Evolutionary conservation across 192 early-diverging fungal species (phyloP), one percentile per base, ranked within the genome.

Genomic region (Podila verticillata): DNA sequence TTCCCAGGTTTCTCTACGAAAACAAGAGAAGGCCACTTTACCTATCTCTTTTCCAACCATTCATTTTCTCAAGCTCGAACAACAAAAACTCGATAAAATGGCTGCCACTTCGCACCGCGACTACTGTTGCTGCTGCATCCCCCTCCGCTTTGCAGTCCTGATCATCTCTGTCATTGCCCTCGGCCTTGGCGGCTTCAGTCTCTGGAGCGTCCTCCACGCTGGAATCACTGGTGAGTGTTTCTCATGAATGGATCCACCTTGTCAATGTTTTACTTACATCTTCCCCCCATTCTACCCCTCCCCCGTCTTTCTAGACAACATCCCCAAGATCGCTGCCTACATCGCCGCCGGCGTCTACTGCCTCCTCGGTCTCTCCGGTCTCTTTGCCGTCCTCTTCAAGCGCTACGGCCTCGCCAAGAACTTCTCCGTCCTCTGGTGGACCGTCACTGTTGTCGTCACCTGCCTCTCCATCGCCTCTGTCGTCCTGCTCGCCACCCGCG

Each of bases 341-440:
- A 26, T 72, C 12, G 30, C 44, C 7, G 57, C 70, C 4, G 70
- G 70, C n/a, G 56, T 80, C 9, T 80, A 72, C 32, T 28, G 61
- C 2, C 48, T 80, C 32, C 61, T 80, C n/a, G 77, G 77, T 51
- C 47, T 80, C 2, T 57, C 63, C 10, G 77, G 77, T 22, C 56
- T 80, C 22, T 20, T 67, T 5, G 22, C 65, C 12, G 77, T 80
- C 44, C 12, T 68, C 15, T 72, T 80, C 77, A 80, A 80, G 32
- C 56, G 49, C n/a, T 80, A 80, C 48, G 77, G 69, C 3, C 39
- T 80, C 15, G 77, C 77, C 54, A 80, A 80, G 61, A 80, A 80
- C 64, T 80, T 80, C 22, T 80, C 77, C 0, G 77, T 80, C 31
- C 66, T 80, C 60, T 80, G 77, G 77, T 80, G 77, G 77, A 80